Evolutionary conservation across 768 basidiomycete species (phyloP), one percentile per base, ranked within the genome.

Genomic region (Leucocoprinus sp.): DNA sequence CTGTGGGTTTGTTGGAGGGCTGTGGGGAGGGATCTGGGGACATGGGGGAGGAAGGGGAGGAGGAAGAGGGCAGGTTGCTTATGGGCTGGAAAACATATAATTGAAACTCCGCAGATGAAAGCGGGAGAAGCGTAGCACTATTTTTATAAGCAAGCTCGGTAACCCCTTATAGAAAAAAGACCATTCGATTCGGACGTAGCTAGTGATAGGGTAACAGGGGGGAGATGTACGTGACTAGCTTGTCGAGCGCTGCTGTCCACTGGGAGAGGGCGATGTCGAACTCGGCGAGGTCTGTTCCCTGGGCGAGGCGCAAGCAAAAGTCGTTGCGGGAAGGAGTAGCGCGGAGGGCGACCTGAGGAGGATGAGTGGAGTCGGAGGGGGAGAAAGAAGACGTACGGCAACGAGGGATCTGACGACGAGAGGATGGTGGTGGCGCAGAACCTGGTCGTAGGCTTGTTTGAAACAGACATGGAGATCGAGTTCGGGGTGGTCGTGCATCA

Each of bases 361-460:
- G 7, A 18, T 14, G 26, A 3, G 26, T 27, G 22, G 7, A 27
- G 48, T 53, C 44, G 43, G 21, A 12, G 38, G 14, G 1, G 21
- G 11, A 37, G 28, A 34, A 35, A 31, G 11, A 17, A 12, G 14
- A 60, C 80, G 53, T 44, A 84, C 82, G 21, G 70, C 65, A 22
- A 83, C 77, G 46, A 84, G 61, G 17, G 80, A 75, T 18, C 82
- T 78, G 49, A 86, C 69, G 52, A 85, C 23, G 57, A 82, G 83
- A 0, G 75, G 67, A 57, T 84, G 81, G 60, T 85, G 82, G 49
- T 78, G 80, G 42, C 61, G 65, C 40, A 88, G 68, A 14, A 84
- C 76, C 43, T 70, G 68, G 50, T 88, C 83, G 58, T 84, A 88
- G 2, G 85, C 72, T 33, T 75, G 67, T 60, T 72, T 75, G 67